phyloP scores from a whole-genome alignment of 495 filamentous ascomycete genomes.

The Hypoxylon fuscum region DNA sequence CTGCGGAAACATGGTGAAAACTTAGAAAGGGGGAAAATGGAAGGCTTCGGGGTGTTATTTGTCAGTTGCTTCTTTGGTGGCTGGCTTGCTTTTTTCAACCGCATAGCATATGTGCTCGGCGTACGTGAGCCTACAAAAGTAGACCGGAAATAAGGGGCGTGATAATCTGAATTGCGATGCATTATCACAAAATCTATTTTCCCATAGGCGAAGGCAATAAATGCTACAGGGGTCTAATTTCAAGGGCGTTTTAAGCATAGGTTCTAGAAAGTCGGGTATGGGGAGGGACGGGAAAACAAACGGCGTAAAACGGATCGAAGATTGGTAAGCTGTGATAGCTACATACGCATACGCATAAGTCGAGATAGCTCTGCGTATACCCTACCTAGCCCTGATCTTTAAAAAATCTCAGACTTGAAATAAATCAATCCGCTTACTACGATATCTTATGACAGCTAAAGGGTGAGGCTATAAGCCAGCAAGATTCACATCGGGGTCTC shows the following conservation, averaged over 20 bases:
- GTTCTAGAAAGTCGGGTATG: constrained; percentile 5
- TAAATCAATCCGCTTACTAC: neutral
- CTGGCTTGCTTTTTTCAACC: constrained; percentile 21
- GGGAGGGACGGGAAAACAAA: neutral
- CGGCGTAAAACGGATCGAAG: neutral
- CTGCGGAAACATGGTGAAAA: constrained; percentile 17
- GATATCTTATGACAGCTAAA: too few relatives aligned
- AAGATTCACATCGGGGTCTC: neutral
- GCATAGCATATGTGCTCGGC: constrained; percentile 38
- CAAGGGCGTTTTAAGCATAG: neutral
- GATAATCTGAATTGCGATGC: constrained; percentile 19
- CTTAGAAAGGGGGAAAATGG: constrained; percentile 4
- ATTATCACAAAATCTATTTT: constrained; percentile 3
- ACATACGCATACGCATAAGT: neutral
- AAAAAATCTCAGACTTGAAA: neutral
- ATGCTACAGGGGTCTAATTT: constrained; percentile 6
- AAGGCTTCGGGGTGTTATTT: constrained; percentile 17
- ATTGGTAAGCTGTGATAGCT: neutral
- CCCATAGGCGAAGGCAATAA: constrained; percentile 3
- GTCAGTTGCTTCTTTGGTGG: constrained; percentile 9
- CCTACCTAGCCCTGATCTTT: neutral
- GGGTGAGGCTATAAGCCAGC: too few relatives aligned
- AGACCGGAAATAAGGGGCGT: constrained; percentile 3
- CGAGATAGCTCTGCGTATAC: neutral
- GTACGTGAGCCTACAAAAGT: constrained; percentile 17